phyloP scores from a whole-genome alignment of 2,329 filamentous ascomycete genomes.

The Dendryphion nanum region DNA sequence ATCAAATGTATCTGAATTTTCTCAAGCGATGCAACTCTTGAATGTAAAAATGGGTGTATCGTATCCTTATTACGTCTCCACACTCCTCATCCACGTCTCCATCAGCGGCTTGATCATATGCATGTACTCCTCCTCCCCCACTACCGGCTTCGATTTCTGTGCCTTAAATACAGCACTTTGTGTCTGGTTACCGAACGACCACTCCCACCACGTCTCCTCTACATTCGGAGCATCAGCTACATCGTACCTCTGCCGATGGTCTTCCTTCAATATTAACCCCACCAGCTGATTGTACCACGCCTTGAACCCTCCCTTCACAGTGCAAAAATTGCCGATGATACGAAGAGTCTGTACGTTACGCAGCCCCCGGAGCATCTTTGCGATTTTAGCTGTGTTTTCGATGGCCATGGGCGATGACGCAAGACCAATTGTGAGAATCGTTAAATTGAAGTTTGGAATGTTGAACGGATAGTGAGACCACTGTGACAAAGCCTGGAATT shows the following conservation, averaged over 20 bases:
- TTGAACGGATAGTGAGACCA: constrained; percentile 37
- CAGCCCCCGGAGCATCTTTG: constrained; percentile 32
- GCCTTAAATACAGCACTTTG: constrained; percentile 32
- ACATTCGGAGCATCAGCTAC: constrained; percentile 20
- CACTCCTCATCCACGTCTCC: constrained; percentile 32
- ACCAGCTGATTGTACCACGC: constrained; percentile 40
- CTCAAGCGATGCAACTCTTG: too few species aligned
- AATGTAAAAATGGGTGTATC: too few species aligned
- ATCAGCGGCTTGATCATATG: constrained; percentile 36
- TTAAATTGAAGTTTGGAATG: constrained; percentile 22
- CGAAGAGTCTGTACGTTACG: constrained; percentile 31
- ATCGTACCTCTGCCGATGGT: constrained; percentile 42
- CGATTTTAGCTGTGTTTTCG: constrained; percentile 32
- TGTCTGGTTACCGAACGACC: constrained; percentile 29
- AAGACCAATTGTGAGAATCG: constrained; percentile 34
- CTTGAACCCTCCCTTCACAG: constrained; percentile 37
- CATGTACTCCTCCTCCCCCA: constrained; percentile 41
- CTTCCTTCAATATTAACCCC: constrained; percentile 41
- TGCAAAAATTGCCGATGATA: constrained; percentile 35
- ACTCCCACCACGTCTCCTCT: constrained; percentile 42
- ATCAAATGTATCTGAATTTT: too few species aligned
- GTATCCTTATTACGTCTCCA: constrained; percentile 38
- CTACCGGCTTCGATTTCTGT: constrained; percentile 19
- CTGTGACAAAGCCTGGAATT: constrained; percentile 28
- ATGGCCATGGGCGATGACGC: too few species aligned